Base-by-base conservation (phyloP, 352 stramenopile species). In the Globisporangium heterothallicum region DNA sequence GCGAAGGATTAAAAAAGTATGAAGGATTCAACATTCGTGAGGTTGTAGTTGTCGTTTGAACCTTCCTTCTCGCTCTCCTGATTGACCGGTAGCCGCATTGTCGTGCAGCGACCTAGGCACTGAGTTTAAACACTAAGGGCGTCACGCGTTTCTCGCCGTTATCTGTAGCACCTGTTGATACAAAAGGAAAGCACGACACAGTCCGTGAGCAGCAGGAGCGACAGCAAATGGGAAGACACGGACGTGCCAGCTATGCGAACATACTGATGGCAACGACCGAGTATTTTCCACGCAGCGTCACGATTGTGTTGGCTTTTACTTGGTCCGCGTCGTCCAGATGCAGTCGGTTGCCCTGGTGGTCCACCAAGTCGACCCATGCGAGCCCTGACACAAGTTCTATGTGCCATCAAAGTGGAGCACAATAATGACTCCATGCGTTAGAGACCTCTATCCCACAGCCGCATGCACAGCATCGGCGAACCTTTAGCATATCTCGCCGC, bases 401-500 rank as follows among this genome's bases (percentile, higher is more conserved):
- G 18, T 30, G 45, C 44, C 4, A 41, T 12, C 36, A 44, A 25
- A 0, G 4, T 49, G 5, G 51, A 14, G 7, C 53, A 40, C 29
- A 0, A 25, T 6, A n/a, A 24, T 14, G 25, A 19, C 7, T 30
- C 18, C n/a, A 29, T 34, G 43, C n/a, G 12, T 9, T 4, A 8
- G 5, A 8, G 12, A n/a, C 1, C n/a, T n/a, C 4, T n/a, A 35
- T n/a, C n/a, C n/a, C n/a, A n/a, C n/a, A n/a, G n/a, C n/a, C n/a
- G n/a, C n/a, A n/a, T n/a, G n/a, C n/a, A n/a, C n/a, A n/a, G n/a
- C n/a, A n/a, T 22, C 7, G 12, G 3, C 26, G 2, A 42, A 85
- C 78, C 75, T 80, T 84, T 86, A 9, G 68, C 64, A 25, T 78
- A 40, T 25, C 64, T 76, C 24, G 70, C 61, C 6, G 78, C 78